Base-by-base conservation (phyloP, 2,329 filamentous ascomycete species). In the Trichoderma guizhouense region DNA sequence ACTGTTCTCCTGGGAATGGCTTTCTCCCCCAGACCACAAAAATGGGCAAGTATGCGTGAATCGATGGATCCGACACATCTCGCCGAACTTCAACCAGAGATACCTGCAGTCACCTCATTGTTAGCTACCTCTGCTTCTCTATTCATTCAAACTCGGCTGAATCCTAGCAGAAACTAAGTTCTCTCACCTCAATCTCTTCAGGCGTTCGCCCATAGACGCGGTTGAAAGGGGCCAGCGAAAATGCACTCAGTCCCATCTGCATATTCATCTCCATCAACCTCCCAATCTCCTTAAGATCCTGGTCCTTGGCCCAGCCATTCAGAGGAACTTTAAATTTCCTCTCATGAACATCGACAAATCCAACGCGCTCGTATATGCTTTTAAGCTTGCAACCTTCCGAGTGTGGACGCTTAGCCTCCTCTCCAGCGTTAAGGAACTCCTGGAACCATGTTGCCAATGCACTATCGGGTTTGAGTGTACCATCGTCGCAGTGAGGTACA, bases 341-440 rank as follows among this genome's bases (percentile, higher is more conserved):
- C 76, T 89, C 83, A 34, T 84, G 82, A 14, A 90, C 83, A 68
- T 89, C 86, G 7, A 86, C 83, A 73, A 90, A 90, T 0, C 88
- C 88, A 2, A 83, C 86, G 30, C 85, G 82, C 60, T 82, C 76
- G 73, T 83, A 84, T 55, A 82, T 79, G 21, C 79, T 76, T 69
- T 79, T 81, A 11, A 84, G 77, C 76, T 75, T 4, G 77, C 75
- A 18, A 78, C 81, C 57, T 83, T 76, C 58, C 80, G 7, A 84
- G 76, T 2, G 47, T 1, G 83, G 81, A 7, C 85, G 82, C 21
- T 80, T 74, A 24, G 82, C 80, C 0, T 75, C 74, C 24, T 77
- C 78, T 1, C 81, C 81, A 5, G 85, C 84, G 3, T 79, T 74
- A 5, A 80, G 75, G 28, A 86, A 77, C 57, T 85, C 82, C 8